Base-by-base conservation (phyloP, 225 moss, liverwort and hornwort genomes). In the Marchantia paleacea region DNA sequence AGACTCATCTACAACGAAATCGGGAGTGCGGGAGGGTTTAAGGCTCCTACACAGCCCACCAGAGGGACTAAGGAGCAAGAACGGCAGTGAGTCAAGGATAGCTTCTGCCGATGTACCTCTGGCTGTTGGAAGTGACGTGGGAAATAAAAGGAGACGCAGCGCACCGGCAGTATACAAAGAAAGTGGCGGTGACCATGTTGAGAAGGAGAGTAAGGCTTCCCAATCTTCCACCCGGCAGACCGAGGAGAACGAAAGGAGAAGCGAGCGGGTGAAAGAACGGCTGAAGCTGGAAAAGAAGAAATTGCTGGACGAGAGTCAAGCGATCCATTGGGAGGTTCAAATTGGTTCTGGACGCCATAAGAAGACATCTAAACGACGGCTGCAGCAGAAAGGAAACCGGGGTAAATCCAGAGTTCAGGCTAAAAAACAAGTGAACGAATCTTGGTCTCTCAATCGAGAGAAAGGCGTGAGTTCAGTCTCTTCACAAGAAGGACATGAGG, bases 211-310 rank as follows among this genome's bases (percentile, higher is more conserved):
- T 26, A 74, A 60, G 47, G 62, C 50, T 13, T 74, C 67, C 24
- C 61, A 52, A 48, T 20, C 22, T 51, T 14, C 69, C 26, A 64
- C 3, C 31, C 61, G 18, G 50, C 52, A 73, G 62, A 18, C 55
- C n/a, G 73, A 80, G 60, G 80, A 73, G 52, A 73, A 61, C 26
- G 73, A 51, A 58, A 73, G 80, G 71, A 73, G 80, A 52, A 80
- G 80, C 54, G 80, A 72, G 53, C 55, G 80, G 63, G 31, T 80
- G 55, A 80, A 80, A 48, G 80, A 80, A 39, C 54, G 72, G 14
- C 73, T 24, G 48, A 51, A 74, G 49, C 13, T 73, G 61, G 71
- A 49, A 64, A 73, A 10, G 52, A 74, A 74, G 63, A 80, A 80
- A 28, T 61, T 57, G 3, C 47, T 63, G 16, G 80, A 73, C 53